Base-by-base conservation (phyloP, 2,329 filamentous ascomycete genomes). In the Cordyceps militaris region DNA sequence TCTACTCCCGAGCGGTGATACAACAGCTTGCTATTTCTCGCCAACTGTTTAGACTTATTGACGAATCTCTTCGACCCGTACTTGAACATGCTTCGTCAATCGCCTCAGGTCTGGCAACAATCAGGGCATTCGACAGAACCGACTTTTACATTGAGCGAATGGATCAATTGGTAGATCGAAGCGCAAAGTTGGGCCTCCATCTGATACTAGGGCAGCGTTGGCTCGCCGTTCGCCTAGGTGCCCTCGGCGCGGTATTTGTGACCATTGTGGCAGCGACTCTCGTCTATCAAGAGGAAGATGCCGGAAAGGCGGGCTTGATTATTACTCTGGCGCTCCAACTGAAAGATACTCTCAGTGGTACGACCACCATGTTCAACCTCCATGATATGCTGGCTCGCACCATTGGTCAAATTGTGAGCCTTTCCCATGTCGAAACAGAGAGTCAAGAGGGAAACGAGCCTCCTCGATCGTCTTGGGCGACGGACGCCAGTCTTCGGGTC, bases 261-360 rank as follows among this genome's bases (percentile, higher is more conserved):
- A 51, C 59, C 10, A 23, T 19, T 4, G 47, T 55, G 2, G 57
- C 59, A 2, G 36, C 43, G 7, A 44, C 52, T 8, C 34, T 59
- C 23, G 48, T 57, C 7, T 57, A 51, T 13, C 38, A 46, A 13
- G 28, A 40, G 11, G 49, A 19, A 3, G 44, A 55, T 13, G 59
- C 59, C 10, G 57, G 53, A 5, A 50, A 34, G 6, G 46, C 57
- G 3, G 59, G 59, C 2, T 26, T 61, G 9, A 21, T 46, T 1
- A 55, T 61, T 14, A 61, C 46, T 21, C 43, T 61, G 7, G 53
- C 59, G 13, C 24, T 59, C 2, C 57, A 59, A 14, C 47, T 59
- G 11, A 51, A 57, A 32, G 26, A 10, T 19, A 46, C 48, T 4
- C 49, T 59, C 6, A 9, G 32, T 11, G 32, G 38, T 8, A 21